Base-by-base conservation (phyloP, 495 filamentous ascomycete species). In the Hypoxylon fuscum region DNA sequence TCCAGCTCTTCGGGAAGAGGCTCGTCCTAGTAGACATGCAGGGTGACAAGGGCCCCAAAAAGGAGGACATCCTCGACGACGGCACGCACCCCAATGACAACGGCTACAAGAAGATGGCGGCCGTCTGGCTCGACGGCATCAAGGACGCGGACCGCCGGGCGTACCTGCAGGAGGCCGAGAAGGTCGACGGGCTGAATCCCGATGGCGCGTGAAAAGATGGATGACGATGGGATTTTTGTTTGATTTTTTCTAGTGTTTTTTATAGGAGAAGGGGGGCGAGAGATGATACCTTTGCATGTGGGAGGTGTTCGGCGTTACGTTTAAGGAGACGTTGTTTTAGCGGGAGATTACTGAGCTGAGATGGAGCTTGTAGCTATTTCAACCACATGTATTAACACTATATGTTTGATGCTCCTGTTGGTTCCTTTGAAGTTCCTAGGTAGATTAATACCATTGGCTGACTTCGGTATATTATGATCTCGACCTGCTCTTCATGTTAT, bases 71-170 rank as follows among this genome's bases (percentile, higher is more conserved):
- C 29, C 69, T 68, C 0, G 9, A 25, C 14, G 83, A 85, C 57
- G 73, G 69, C 4, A 82, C 73, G 0, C 83, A 86, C 45, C 83
- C 84, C 0, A 79, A 68, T 12, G 78, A 82, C 35, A 51, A 17
- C 0, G 83, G 83, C 8, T 85, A 86, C 43, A 56, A 65, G 55
- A 76, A 79, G 64, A 85, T 87, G 84, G 80, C 83, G 8, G 62
- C 74, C 1, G 70, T 86, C 0, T 87, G 78, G 77, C 81, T 72
- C 66, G 67, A 62, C 0, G 82, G 74, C 3, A 69, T 85, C 14
- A 48, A 71, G 48, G 47, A 62, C 29, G 74, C 70, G 0, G 41
- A 53, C 23, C 9, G 38, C 7, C 10, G 17, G 14, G 2, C 21
- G 18, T 61, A 42, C 20, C 22, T 66, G 10, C 27, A 47, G 12